phyloP scores from a whole-genome alignment of 345 rosid genomes.

The Populus deltoides region DNA sequence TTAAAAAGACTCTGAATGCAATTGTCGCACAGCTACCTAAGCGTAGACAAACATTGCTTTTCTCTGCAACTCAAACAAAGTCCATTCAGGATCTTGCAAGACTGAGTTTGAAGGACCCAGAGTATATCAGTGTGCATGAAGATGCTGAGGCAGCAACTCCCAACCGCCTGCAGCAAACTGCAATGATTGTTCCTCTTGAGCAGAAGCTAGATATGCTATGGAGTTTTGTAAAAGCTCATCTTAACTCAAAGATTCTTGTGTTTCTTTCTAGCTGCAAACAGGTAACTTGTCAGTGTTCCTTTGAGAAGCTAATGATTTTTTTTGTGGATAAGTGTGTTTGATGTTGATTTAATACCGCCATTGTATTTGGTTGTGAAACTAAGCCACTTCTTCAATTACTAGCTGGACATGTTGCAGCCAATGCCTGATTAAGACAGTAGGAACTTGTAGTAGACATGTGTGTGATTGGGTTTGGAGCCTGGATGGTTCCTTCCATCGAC shows the following conservation, averaged over 20 bases:
- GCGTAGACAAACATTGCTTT: slow-evolving; percentile 81
- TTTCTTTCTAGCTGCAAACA: slow-evolving; percentile 92
- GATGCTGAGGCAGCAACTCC: slow-evolving; percentile 85
- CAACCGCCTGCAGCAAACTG: slow-evolving; percentile 68
- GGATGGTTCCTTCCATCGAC: neutral
- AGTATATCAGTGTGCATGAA: slow-evolving; percentile 86
- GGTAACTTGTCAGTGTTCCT: slow-evolving; percentile 42
- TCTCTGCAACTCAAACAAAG: slow-evolving; percentile 94
- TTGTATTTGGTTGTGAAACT: neutral
- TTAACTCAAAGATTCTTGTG: slow-evolving; percentile 73
- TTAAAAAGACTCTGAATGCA: slow-evolving; percentile 78
- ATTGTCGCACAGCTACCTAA: slow-evolving; percentile 83
- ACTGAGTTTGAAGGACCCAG: slow-evolving; percentile 93
- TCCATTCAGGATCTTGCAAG: slow-evolving; percentile 95
- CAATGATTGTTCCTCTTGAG: slow-evolving; percentile 80
- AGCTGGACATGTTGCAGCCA: neutral
- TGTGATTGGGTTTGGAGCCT: slow-evolving; percentile 1
- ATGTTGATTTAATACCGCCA: neutral
- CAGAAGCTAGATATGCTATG: slow-evolving; percentile 86
- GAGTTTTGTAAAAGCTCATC: slow-evolving; percentile 87
- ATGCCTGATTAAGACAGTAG: neutral
- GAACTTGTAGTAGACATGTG: neutral
- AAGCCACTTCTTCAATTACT: neutral
- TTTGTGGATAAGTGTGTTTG: neutral
- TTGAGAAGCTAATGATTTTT: neutral